phyloP scores from a whole-genome alignment of 2,329 filamentous ascomycete species.

The Diaporthe sp. region DNA sequence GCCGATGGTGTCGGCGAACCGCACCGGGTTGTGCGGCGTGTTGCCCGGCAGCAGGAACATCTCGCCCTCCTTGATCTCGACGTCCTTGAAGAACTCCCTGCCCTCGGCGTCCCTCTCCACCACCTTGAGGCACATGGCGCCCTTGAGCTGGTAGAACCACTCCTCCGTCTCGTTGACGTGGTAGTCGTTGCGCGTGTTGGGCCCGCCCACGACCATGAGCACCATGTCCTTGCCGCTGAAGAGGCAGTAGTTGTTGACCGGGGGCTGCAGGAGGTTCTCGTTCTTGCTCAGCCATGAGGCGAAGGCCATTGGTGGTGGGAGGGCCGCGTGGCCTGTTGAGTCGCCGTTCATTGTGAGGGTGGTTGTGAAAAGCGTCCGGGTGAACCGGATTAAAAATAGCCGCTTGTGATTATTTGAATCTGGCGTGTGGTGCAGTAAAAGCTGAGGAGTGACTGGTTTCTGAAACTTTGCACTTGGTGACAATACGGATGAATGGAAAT shows the following conservation, averaged over 20 bases:
- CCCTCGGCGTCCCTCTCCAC: conserved; percentile 39
- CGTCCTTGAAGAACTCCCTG: conserved; percentile 39
- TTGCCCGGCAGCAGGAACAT: conserved; percentile 44
- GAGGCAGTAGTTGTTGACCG: conserved; percentile 46
- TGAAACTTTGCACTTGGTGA: background rate
- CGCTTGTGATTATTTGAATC: background rate
- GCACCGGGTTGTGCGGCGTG: conserved; percentile 45
- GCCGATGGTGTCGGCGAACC: conserved; percentile 44
- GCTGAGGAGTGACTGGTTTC: too few species aligned
- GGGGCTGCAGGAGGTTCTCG: conserved; percentile 42
- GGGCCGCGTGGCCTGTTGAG: conserved; percentile 31
- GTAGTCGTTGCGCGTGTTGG: conserved; percentile 45
- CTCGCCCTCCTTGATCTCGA: conserved; percentile 43
- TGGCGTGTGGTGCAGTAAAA: background rate
- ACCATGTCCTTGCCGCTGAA: conserved; percentile 44
- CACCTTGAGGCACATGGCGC: conserved; percentile 44
- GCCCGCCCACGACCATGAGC: conserved; percentile 46
- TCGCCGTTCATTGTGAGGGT: conserved; percentile 24
- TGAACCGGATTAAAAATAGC: background rate
- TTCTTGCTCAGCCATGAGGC: conserved; percentile 44
- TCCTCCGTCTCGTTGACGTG: conserved; percentile 46
- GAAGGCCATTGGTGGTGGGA: conserved; percentile 44
- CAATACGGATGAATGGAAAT: too few species aligned
- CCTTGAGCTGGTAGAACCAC: conserved; percentile 46
- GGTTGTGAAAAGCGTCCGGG: background rate